Evolutionary conservation across 352 stramenopile species (phyloP).

Genomic region (Sclerospora graminicola): DNA sequence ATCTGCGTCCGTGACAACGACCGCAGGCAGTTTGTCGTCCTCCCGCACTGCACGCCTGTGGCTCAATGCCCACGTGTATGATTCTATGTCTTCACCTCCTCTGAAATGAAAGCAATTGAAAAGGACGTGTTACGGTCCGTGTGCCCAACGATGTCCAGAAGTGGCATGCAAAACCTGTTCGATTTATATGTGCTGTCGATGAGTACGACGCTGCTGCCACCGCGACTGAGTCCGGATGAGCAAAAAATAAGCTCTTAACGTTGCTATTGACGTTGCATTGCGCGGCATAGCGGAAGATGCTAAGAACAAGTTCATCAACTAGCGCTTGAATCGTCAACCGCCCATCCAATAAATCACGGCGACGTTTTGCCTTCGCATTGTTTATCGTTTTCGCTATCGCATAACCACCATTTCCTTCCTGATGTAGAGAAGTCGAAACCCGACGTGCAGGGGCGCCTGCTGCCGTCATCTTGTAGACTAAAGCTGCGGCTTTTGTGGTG

Average conservation of each 20-base stretch:
- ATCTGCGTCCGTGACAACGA: not conserved
- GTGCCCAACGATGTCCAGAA: not conserved
- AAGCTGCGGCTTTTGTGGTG: no score
- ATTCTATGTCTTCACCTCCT: not conserved
- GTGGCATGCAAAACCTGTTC: not conserved
- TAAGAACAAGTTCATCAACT: not conserved
- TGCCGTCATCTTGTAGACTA: no score
- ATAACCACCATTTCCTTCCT: not conserved
- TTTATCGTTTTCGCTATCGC: not conserved
- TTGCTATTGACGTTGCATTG: not conserved
- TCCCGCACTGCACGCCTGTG: not conserved
- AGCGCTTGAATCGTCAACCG: not conserved
- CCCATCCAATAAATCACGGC: not conserved
- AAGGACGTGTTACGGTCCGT: not conserved
- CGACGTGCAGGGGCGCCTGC: not conserved
- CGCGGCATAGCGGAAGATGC: not conserved
- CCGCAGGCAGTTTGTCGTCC: not conserved
- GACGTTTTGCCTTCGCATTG: not conserved
- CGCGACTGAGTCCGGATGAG: not conserved
- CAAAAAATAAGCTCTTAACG: not conserved
- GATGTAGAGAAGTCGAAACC: not conserved
- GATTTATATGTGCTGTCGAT: not conserved
- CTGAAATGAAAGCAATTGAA: not conserved
- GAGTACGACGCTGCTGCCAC: not conserved
- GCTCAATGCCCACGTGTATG: not conserved